phyloP scores from a whole-genome alignment of 495 filamentous ascomycete genomes.

The Penicillium canescens region DNA sequence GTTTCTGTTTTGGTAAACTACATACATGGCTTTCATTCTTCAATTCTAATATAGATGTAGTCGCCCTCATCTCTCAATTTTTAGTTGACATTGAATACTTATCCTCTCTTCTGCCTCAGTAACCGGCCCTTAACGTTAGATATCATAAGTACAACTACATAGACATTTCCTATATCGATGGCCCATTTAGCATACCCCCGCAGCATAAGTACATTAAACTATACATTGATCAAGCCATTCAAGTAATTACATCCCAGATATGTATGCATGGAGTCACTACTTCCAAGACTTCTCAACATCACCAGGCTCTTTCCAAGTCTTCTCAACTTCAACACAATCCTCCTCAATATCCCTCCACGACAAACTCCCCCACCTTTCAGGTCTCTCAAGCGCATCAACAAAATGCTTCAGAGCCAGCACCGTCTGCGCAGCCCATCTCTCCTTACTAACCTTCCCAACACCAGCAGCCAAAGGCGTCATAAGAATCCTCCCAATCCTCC shows the following conservation, averaged over 20 bases:
- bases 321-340: slow-evolving; percentile 26
- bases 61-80: too few species aligned
- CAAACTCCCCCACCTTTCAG: slow-evolving; percentile 32
- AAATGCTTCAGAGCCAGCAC: slow-evolving; percentile 52
- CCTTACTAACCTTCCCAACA: slow-evolving; percentile 39
- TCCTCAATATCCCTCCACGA: slow-evolving; percentile 31
- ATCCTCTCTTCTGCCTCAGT: too few species aligned
- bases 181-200: too few species aligned
- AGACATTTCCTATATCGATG: neutral
- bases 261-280: neutral
- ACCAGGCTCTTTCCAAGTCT: slow-evolving; percentile 25
- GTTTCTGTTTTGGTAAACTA: too few species aligned
- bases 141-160: too few species aligned
- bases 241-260: too few species aligned
- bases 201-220: too few species aligned
- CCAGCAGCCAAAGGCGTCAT: slow-evolving; percentile 53
- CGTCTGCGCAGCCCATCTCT: slow-evolving; percentile 50
- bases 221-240: too few species aligned
- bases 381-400: slow-evolving; percentile 38
- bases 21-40: too few species aligned
- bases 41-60: too few species aligned
- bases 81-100: too few species aligned
- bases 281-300: neutral
- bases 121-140: too few species aligned
- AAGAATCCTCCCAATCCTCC: slow-evolving; percentile 41